phyloP scores from a whole-genome alignment of 345 rosid species.

The Gossypium bickii region DNA sequence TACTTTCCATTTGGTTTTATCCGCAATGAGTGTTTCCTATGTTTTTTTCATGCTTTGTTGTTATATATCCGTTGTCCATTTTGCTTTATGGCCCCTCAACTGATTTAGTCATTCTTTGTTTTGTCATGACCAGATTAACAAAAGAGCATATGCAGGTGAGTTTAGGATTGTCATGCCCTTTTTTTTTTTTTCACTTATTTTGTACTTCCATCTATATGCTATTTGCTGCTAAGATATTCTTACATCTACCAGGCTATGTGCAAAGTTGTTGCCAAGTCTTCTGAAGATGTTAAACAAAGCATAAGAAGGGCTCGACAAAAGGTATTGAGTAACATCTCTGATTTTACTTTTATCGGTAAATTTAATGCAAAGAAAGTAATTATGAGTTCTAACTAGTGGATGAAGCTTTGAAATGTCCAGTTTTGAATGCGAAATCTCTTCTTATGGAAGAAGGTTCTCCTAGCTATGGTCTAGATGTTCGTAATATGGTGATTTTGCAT shows the following conservation, averaged over 20 bases:
- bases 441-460: background rate
- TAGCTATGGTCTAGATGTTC: slow-evolving; percentile 1
- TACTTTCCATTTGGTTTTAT: background rate
- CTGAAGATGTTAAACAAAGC: slow-evolving; percentile 92
- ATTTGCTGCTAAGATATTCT: background rate
- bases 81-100: slow-evolving; percentile 8
- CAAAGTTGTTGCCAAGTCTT: slow-evolving; percentile 79
- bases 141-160: slow-evolving; percentile 88
- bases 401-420: background rate
- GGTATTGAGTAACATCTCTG: slow-evolving; percentile 30
- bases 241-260: slow-evolving; percentile 58
- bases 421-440: background rate
- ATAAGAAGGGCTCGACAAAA: slow-evolving; percentile 86
- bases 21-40: background rate
- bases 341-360: background rate
- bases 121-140: slow-evolving; percentile 59
- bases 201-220: background rate
- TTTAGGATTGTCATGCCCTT: slow-evolving; percentile 1
- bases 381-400: background rate
- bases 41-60: background rate
- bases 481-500: background rate
- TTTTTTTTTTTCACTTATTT: background rate
- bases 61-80: background rate
- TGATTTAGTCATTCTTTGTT: slow-evolving; percentile 8
- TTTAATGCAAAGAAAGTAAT: background rate